Conservation (phyloP, 2,329 filamentous ascomycete species). For the Teratosphaeria destructans region DNA sequence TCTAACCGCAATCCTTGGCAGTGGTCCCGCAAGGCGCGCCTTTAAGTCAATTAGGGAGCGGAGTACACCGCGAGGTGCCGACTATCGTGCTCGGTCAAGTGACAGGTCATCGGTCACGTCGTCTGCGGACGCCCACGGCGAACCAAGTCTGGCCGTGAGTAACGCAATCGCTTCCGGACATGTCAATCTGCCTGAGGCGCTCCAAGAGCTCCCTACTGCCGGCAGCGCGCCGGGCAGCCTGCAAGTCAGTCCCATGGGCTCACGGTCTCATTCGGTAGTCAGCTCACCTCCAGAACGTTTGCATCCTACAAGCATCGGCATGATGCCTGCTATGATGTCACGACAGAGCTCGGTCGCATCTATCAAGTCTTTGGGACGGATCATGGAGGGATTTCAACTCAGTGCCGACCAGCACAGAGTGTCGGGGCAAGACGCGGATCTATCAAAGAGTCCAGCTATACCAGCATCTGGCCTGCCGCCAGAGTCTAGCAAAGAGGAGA, state of each 20-base stretch:
- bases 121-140: constrained; percentile 38
- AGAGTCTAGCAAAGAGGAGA: constrained; percentile 23
- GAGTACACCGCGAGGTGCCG: constrained; percentile 35
- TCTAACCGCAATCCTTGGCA: constrained; percentile 35
- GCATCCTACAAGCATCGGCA: constrained; percentile 2
- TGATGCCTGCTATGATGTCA: constrained; percentile 9
- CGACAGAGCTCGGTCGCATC: constrained; percentile 21
- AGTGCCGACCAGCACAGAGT: neutral
- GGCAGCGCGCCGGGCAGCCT: constrained; percentile 19
- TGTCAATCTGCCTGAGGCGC: constrained; percentile 40
- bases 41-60: constrained; percentile 37
- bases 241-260: constrained; percentile 18
- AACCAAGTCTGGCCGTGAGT: constrained; percentile 54
- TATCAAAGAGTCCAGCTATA: constrained; percentile 5
- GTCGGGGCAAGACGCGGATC: neutral
- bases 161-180: constrained; percentile 52
- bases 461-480: constrained; percentile 11
- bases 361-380: constrained; percentile 12
- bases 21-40: constrained; percentile 33
- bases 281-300: constrained; percentile 8
- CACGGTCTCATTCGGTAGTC: constrained; percentile 13
- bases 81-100: constrained; percentile 48
- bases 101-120: constrained; percentile 51
- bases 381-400: neutral
- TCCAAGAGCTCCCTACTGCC: constrained; percentile 30